Conservation (phyloP, 441 rosid genomes). For the Jatropha multifida region DNA sequence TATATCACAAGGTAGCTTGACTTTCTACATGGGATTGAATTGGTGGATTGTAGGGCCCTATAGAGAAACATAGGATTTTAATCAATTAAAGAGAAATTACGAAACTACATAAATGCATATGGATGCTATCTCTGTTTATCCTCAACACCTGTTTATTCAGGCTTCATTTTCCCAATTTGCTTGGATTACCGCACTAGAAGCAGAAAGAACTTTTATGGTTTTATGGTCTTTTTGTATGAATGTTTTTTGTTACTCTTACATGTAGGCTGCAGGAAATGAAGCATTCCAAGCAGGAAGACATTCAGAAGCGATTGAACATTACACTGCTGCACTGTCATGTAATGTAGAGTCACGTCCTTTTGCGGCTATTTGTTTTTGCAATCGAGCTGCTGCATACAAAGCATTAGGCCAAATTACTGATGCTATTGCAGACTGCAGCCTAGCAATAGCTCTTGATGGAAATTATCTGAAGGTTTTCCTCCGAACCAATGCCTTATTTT, state of each 20-base stretch:
- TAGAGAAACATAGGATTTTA: no score
- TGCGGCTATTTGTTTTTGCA: constrained; percentile 93
- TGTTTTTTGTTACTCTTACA: constrained; percentile 15
- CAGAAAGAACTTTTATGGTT: background rate
- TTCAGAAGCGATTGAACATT: constrained; percentile 90
- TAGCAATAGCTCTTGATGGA: constrained; percentile 89
- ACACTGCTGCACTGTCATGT: constrained; percentile 76
- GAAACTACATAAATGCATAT: no score
- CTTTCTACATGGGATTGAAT: no score
- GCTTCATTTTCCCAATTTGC: background rate
- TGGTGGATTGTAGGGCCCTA: no score
- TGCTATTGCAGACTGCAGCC: constrained; percentile 97
- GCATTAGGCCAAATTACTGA: constrained; percentile 75
- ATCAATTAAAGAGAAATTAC: no score
- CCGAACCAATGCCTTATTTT: constrained; percentile 9
- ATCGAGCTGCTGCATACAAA: constrained; percentile 94
- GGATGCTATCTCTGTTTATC: no score
- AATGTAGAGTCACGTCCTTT: constrained; percentile 84
- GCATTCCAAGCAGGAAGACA: constrained; percentile 88
- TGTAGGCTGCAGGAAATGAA: constrained; percentile 87
- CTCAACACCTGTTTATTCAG: no score
- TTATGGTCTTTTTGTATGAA: constrained; percentile 8
- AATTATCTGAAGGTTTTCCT: constrained; percentile 76
- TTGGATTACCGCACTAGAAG: background rate
- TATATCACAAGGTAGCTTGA: no score